Evolutionary conservation across 805 yeast species (phyloP).

Genomic region (Yarrowia sp.): DNA sequence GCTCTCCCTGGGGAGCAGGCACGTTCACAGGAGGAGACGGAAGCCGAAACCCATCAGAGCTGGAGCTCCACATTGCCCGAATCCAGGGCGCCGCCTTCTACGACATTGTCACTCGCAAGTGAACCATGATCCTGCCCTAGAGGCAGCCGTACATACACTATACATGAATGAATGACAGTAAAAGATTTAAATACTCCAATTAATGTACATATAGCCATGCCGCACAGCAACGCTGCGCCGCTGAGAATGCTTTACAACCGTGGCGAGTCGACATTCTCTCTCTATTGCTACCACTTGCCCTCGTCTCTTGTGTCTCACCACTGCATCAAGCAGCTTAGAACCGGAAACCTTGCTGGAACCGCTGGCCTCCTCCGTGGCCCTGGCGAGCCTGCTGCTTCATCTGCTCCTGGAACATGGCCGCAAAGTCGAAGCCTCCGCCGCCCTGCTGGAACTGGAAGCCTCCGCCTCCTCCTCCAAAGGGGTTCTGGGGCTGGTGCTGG

Average conservation of each 20-base stretch:
- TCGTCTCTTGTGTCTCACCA: too few relatives aligned
- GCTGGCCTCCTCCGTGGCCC: not conserved
- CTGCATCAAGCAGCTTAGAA: too few relatives aligned
- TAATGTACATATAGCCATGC: conserved; percentile 18
- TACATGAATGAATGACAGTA: too few relatives aligned
- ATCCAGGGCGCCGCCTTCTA: conserved; percentile 69
- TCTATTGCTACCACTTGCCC: conserved; percentile 1
- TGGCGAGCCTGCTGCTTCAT: conserved; percentile 21
- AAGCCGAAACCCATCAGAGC: conserved; percentile 59
- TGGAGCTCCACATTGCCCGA: conserved; percentile 63
- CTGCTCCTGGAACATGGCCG: conserved; percentile 26
- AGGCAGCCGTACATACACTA: too few relatives aligned
- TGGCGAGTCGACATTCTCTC: conserved; percentile 10
- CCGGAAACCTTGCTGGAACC: not conserved
- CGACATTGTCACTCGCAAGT: conserved; percentile 39
- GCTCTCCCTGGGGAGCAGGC: conserved; percentile 88
- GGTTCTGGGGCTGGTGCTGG: conserved; percentile 19
- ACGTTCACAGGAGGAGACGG: conserved; percentile 74
- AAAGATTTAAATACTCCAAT: conserved; percentile 10
- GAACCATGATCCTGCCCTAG: too few relatives aligned
- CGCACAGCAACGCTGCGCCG: not conserved
- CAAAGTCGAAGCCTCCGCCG: conserved; percentile 16
- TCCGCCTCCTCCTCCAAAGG: conserved; percentile 8
- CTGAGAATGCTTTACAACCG: conserved; percentile 2
- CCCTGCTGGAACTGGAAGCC: conserved; percentile 23